These are phyloP conservation scores for Penicillium robsamsonii DNA, from an alignment of 495 filamentous ascomycete genomes.

Conservation along the genomic window DNA sequence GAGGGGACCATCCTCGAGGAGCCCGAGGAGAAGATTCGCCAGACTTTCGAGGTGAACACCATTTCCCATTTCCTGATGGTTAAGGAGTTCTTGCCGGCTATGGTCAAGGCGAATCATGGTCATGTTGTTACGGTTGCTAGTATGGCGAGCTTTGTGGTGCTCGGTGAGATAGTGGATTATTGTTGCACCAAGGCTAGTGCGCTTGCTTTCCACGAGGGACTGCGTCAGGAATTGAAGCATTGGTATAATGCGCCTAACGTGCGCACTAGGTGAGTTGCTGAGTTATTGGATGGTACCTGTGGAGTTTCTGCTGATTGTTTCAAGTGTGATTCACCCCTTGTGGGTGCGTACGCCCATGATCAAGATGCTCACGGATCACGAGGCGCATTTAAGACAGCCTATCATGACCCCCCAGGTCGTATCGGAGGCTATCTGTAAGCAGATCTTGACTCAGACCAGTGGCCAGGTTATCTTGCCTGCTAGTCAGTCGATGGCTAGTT, in stretches of 20 bases:
- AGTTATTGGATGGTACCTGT: neutral
- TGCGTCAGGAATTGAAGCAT: slow-evolving; percentile 43
- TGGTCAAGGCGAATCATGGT: slow-evolving; percentile 59
- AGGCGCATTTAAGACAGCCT: slow-evolving; percentile 36
- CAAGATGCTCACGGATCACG: slow-evolving; percentile 38
- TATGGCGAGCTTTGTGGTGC: slow-evolving; percentile 52
- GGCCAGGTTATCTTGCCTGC: slow-evolving; percentile 41
- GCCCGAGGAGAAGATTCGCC: slow-evolving; percentile 43
- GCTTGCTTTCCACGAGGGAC: slow-evolving; percentile 53
- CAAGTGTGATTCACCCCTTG: slow-evolving; percentile 43
- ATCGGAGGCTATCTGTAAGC: slow-evolving; percentile 38
- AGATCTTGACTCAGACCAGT: slow-evolving; percentile 43
- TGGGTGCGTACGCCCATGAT: slow-evolving; percentile 51
- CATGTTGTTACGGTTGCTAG: slow-evolving; percentile 58
- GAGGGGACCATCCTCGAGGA: slow-evolving; percentile 48
- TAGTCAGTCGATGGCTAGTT: slow-evolving; percentile 20
- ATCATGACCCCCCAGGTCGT: slow-evolving; percentile 40
- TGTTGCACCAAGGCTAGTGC: slow-evolving; percentile 56
- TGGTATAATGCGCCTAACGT: slow-evolving; percentile 46
- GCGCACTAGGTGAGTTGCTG: slow-evolving; percentile 38
- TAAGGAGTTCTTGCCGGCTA: slow-evolving; percentile 59
- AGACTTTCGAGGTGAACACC: slow-evolving; percentile 59
- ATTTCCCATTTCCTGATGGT: slow-evolving; percentile 57
- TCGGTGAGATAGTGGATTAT: slow-evolving; percentile 54
- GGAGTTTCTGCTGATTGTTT: neutral